Base-by-base conservation (phyloP, 108 stramenopile genomes). In the Nitzschia putrida region DNA sequence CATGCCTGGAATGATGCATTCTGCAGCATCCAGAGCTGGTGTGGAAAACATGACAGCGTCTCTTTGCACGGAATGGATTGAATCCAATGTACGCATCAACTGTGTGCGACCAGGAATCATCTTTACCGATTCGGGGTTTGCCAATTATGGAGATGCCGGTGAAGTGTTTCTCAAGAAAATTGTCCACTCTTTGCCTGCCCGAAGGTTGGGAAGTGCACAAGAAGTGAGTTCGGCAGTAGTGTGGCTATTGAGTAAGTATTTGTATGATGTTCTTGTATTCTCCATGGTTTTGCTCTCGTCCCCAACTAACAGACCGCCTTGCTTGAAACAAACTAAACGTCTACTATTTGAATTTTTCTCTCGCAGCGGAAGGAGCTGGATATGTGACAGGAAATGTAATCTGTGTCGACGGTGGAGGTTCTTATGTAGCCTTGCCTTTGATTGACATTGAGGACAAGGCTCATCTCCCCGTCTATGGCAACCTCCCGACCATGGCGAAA, bases 1-100 rank as follows among this genome's bases (percentile, higher is more conserved):
- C 10, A 88, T 90, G 84, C 90, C 91, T 14, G 77, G 78, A 42
- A 95, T 95, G 94, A 73, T 76, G 51, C 94, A 95, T 59, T 82
- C 80, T 11, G 93, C 88, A 16, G 90, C 93, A 5, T 85, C 93
- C 23, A 71, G 93, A 16, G 90, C 89, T 11, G 93, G 84, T 7
- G 88, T 95, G 3, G 91, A 95, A 71, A 95, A 95, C 57, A 86
- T 95, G 88, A 82, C 83, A 23, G 90, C 87, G 21, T 90, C 91
- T 16, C 73, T 95, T 39, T 81, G 87, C 53, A 78, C 80, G 25
- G 94, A 95, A 80, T 95, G 94, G 94, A 86, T 95, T 57, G 88
- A 89, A 54, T 80, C 79, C 40, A 77, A 71, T 6, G 89, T 95
- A 1, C 67, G 94, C 22, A 74, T 95, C 55, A 95, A 95, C 57